Base-by-base conservation (phyloP, 768 basidiomycete species). In the Coprinopsis marcescibilis region DNA sequence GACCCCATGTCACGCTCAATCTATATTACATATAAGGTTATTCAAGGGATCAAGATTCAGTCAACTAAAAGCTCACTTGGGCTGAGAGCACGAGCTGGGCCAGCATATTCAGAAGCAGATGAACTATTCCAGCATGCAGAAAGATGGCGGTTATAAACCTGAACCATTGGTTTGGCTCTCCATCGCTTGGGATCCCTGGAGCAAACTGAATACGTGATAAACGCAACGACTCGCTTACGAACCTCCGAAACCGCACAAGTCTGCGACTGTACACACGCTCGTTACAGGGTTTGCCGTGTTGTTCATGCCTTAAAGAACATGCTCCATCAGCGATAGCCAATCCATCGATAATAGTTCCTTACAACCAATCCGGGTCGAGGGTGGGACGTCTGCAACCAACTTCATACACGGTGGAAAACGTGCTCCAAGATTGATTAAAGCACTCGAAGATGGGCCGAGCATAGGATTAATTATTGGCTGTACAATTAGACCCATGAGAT, bases 341-440 rank as follows among this genome's bases (percentile, higher is more conserved):
- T 4, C 13, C 26, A 26, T 15, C 3, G 11, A 43, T 4, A 43
- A 32, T 15, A 27, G n/a, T 8, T n/a, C 4, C 77, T 46, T 55
- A 87, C 87, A 89, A 45, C 77, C 73, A 37, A 89, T 66, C 14
- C 61, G 59, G 0, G 75, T 76, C 2, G 76, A 73, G 13, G 71
- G 69, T 33, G 81, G 74, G 10, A 89, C 63, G 8, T 65, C 72
- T 24, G 64, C 54, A 5, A 92, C 80, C 4, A 62, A 54, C 60
- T 91, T 93, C 88, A 94, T 94, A 56, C 92, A 95, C 0, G 93
- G 87, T 12, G 89, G 88, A 60, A 93, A 96, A 21, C 95, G 86
- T 19, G 95, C 92, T 2, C 94, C 94, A 42, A 90, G 68, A 56
- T 85, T 79, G 49, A 97, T 89, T 12, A 98, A 69, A 2, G 85